Evolutionary conservation across 495 filamentous ascomycete species (phyloP), one percentile per base, ranked within the genome.

Genomic region (Penicillium canariense): DNA sequence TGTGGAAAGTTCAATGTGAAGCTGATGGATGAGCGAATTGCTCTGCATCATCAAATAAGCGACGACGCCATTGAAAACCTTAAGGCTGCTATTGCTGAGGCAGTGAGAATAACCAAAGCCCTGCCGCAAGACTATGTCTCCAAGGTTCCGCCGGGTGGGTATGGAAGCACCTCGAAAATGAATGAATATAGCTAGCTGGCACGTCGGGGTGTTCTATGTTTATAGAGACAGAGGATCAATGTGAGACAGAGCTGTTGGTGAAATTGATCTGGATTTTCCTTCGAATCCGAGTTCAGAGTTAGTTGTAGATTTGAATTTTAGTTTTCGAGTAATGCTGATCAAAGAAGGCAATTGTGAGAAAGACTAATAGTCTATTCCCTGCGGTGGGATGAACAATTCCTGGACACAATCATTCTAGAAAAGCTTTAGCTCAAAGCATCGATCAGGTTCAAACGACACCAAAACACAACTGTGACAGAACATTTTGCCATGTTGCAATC

Each of bases 21-120:
- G 52, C 30, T 66, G 25, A 50, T 59, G 51, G 59, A 60, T 58
- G 62, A 60, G 50, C 39, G 59, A 10, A 61, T 66, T 51, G 49
- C 57, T 15, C 39, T 68, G 57, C 62, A 68, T 52, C 55, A 66
- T 57, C 59, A 66, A 35, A 56, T 66, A 22, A 63, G 54, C 8
- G 54, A 63, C 4, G 52, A 66, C 39, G 57, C 60, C 5, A 54
- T 66, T 51, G 54, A 63, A 38, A 57, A 45, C 3, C 57, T 66
- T 11, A 63, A 63, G 22, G 26, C 53, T 49, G 54, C 57, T 5
- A 60, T 63, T 54, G 46, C 54, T 10, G 55, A 58, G 20, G 48
- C 59, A 12, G 44, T 61, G 15, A 38, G 28, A 14, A 31, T 65
- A 2, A 56, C 59, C 27, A 65, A 59, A 25, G 44, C 38, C 0